These are phyloP conservation scores for Cyberlindnera saturnus DNA, from an alignment of 805 yeast genomes.

Conservation along the genomic window DNA sequence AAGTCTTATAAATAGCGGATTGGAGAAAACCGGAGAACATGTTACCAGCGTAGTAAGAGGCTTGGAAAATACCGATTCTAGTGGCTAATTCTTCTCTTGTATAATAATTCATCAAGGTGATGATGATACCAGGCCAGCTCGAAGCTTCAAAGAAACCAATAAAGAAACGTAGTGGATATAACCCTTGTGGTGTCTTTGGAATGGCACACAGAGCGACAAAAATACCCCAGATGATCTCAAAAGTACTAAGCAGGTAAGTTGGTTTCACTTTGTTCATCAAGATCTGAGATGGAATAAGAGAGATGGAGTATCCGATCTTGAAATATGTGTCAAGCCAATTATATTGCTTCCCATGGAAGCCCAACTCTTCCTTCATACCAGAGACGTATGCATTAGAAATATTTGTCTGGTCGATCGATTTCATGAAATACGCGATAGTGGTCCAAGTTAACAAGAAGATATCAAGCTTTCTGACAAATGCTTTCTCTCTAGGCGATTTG, in stretches of 20 bases:
- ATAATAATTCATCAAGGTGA: constrained; percentile 30
- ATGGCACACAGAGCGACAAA: constrained; percentile 51
- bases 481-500: constrained; percentile 4
- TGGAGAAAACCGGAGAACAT: constrained; percentile 35
- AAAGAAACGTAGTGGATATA: constrained; percentile 59
- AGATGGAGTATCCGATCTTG: constrained; percentile 55
- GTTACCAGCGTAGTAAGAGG: constrained; percentile 11
- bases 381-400: constrained; percentile 62
- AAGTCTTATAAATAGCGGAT: constrained; percentile 23
- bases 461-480: constrained; percentile 10
- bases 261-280: constrained; percentile 51
- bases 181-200: constrained; percentile 23
- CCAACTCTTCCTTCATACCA: constrained; percentile 43
- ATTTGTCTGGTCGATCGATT: constrained; percentile 56
- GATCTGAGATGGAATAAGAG: constrained; percentile 62
- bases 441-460: constrained; percentile 9
- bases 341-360: constrained; percentile 34
- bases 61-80: constrained; percentile 24
- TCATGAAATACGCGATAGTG: constrained; percentile 42
- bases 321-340: constrained; percentile 54
- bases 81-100: constrained; percentile 30
- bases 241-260: constrained; percentile 38
- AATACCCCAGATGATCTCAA: constrained; percentile 66
- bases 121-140: constrained; percentile 38
- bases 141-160: constrained; percentile 68